Conservation (phyloP, 2,329 filamentous ascomycete genomes). For the Aspergillus tubingensis region DNA sequence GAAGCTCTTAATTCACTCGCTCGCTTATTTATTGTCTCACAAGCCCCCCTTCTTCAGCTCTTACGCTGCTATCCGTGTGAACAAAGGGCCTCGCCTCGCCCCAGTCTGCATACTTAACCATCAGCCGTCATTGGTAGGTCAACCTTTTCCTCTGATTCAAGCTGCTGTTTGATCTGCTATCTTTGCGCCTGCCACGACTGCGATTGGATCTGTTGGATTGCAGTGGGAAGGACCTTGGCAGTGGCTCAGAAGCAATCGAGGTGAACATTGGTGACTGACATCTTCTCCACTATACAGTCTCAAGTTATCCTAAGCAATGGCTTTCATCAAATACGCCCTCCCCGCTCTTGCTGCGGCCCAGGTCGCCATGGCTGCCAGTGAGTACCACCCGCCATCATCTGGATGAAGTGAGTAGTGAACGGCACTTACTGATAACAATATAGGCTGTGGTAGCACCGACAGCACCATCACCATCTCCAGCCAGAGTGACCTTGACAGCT, state of each 20-base stretch:
- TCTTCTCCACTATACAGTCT: background rate
- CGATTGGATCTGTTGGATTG: background rate
- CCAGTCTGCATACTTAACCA: conserved; percentile 11
- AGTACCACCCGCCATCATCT: conserved; percentile 14
- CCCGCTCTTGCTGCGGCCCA: conserved; percentile 58
- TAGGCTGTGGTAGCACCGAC: conserved; percentile 24
- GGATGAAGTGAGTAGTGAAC: background rate
- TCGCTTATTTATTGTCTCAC: conserved; percentile 24
- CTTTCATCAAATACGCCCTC: conserved; percentile 57
- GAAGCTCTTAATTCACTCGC: conserved; percentile 39
- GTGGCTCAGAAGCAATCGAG: background rate
- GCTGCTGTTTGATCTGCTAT: background rate
- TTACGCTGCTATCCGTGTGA: conserved; percentile 15
- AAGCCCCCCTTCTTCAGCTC: conserved; percentile 12
- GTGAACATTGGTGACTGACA: conserved; percentile 2
- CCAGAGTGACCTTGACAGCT: conserved; percentile 64
- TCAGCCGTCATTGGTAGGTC: conserved; percentile 20
- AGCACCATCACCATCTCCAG: conserved; percentile 53
- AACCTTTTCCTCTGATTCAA: background rate
- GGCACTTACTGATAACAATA: conserved; percentile 8
- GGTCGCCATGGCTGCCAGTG: conserved; percentile 51
- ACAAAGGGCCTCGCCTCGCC: conserved; percentile 18
- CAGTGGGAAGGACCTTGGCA: background rate
- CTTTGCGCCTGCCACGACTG: background rate
- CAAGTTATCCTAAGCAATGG: conserved; percentile 43